A percentile compares a stretch with the other conserved stretches of the same genome.
phyloP scores from a whole-genome alignment of 768 basidiomycete genomes.

The Russula olivacea region DNA sequence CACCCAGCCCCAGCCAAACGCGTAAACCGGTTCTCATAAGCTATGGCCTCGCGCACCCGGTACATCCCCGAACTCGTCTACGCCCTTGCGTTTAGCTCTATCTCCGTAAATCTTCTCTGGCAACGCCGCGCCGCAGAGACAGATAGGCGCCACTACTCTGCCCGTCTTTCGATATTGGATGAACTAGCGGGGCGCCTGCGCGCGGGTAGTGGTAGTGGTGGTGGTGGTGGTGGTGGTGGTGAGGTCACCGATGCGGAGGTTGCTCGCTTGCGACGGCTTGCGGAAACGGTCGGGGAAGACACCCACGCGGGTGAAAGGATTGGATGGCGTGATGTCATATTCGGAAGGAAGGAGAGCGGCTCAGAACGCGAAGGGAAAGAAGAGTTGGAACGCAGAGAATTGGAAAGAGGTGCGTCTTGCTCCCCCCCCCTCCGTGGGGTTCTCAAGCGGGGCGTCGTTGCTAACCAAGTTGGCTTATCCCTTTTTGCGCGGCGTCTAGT shows the following conservation, averaged over 20 bases:
- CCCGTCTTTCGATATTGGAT: slow-evolving; percentile 58
- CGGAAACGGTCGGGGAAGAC: slow-evolving; percentile 31
- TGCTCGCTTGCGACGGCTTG: slow-evolving; percentile 49
- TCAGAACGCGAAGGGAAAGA: slow-evolving; percentile 18
- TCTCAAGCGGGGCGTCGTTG: too few relatives aligned
- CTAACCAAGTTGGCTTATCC: neutral
- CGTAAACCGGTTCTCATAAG: neutral
- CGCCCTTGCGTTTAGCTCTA: slow-evolving; percentile 57
- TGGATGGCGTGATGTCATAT: slow-evolving; percentile 20
- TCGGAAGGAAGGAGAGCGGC: slow-evolving; percentile 20
- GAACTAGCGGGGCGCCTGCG: slow-evolving; percentile 50
- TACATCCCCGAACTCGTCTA: slow-evolving; percentile 64
- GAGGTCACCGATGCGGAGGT: slow-evolving; percentile 47
- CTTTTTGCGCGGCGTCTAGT: neutral
- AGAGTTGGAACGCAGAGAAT: slow-evolving; percentile 16
- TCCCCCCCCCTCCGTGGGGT: too few relatives aligned
- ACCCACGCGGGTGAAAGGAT: slow-evolving; percentile 12
- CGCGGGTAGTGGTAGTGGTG: slow-evolving; percentile 41
- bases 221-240: slow-evolving; percentile 26
- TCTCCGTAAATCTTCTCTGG: slow-evolving; percentile 60
- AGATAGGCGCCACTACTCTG: slow-evolving; percentile 48
- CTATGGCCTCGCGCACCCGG: slow-evolving; percentile 26
- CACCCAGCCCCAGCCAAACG: neutral
- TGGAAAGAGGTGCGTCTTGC: slow-evolving; percentile 15
- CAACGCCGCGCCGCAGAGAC: slow-evolving; percentile 46